These are phyloP conservation scores for Aegilops umbellulata DNA, from an alignment of 176 grass and related monocot genomes.

Conservation along the genomic window DNA sequence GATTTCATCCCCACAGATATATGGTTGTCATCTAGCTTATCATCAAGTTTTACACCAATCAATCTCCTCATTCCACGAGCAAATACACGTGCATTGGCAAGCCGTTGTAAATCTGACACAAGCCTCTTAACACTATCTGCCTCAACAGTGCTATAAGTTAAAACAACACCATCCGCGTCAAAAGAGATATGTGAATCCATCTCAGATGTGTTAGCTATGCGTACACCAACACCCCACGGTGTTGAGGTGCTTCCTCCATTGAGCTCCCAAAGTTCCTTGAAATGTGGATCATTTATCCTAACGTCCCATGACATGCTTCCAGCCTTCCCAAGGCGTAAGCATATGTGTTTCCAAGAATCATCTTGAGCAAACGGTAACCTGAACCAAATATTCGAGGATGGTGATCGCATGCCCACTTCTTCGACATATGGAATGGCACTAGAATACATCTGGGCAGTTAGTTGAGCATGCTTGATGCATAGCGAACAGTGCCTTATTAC, in stretches of 20 bases:
- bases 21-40: slow-evolving; percentile 57
- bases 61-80: slow-evolving; percentile 79
- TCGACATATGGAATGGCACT: slow-evolving; percentile 90
- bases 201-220: slow-evolving; percentile 89
- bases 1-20: slow-evolving; percentile 41
- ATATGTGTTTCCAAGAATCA: slow-evolving; percentile 97
- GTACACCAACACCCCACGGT: slow-evolving; percentile 74
- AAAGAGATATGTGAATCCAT: slow-evolving; percentile 94
- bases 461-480: slow-evolving; percentile 94
- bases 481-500: slow-evolving; percentile 80
- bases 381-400: slow-evolving; percentile 92
- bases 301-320: slow-evolving; percentile 99
- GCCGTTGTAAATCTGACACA: slow-evolving; percentile 73
- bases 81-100: slow-evolving; percentile 86
- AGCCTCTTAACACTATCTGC: slow-evolving; percentile 75
- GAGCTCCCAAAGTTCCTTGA: slow-evolving; percentile 88
- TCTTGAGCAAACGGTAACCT: slow-evolving; percentile 79
- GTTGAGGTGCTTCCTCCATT: slow-evolving; percentile 66
- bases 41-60: slow-evolving; percentile 69
- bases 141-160: slow-evolving; percentile 83
- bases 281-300: slow-evolving; percentile 89
- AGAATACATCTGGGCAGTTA: slow-evolving; percentile 94
- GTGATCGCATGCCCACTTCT: slow-evolving; percentile 70
- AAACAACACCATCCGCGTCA: slow-evolving; percentile 78
- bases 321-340: slow-evolving; percentile 83